Base-by-base conservation (phyloP, 2,329 filamentous ascomycete genomes). In the Alternaria longipes region DNA sequence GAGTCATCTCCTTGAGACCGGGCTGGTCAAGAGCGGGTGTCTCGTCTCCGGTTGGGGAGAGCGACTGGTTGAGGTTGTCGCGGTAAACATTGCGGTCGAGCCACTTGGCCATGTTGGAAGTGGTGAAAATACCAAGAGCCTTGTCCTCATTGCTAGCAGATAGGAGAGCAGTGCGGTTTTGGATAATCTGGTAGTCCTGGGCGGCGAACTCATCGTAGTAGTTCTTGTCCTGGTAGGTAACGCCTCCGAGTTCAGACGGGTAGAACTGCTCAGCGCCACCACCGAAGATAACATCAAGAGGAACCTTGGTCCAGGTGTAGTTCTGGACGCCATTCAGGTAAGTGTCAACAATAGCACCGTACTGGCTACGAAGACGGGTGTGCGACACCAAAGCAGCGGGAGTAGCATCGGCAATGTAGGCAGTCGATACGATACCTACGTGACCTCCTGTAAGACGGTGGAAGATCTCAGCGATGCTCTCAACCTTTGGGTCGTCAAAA, bases 1-100 rank as follows among this genome's bases (percentile, higher is more conserved):
- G 83, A 0, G 92, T 94, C 92, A 96, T 96, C 45, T 95, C 91
- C 81, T 93, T 94, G 52, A 95, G 87, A 5, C 92, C 92, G 0
- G 92, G 92, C 28, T 94, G 87, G 73, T 95, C 91, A 8, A 85
- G 83, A 5, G 91, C 91, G 41, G 90, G 82, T 16, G 81, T 82
- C 42, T 85, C 83, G 63, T 84, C 84, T 52, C 91, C 91, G 11
- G 86, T 83, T 1, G 92, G 91, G 69, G 90, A 85, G 77, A 94
- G 92, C 59, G 85, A 85, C 64, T 90, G 84, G 67, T 84, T 81
- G 24, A 94, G 82, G 80, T 94, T 93, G 24, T 89, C 81, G 9
- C 82, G 87, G 83, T 91, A 95, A 66, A 96, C 77, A 71, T 95
- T 94, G 67, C 92, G 89, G 81, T 96, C 92, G 11, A 96, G 85